Conservation (phyloP, 2,329 filamentous ascomycete genomes). For the Aspergillus terreus region DNA sequence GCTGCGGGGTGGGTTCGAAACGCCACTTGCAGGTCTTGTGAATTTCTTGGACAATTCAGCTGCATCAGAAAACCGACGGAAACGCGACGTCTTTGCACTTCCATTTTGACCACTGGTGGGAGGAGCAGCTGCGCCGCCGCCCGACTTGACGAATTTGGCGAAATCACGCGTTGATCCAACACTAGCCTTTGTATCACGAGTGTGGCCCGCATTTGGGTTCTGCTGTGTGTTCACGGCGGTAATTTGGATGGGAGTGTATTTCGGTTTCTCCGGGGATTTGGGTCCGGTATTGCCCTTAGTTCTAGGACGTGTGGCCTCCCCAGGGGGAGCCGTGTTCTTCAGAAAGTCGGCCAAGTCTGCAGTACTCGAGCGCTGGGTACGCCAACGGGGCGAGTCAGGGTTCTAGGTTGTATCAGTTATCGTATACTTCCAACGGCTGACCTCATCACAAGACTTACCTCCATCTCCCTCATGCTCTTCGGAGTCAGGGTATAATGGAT, state of each 20-base stretch:
- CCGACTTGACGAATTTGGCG: conserved; percentile 78
- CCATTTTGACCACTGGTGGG: conserved; percentile 8
- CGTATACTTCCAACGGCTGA: too few species aligned
- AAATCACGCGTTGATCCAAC: conserved; percentile 75
- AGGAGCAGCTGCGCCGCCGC: conserved; percentile 8
- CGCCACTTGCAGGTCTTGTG: conserved; percentile 12
- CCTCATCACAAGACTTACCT: conserved; percentile 51
- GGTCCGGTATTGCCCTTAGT: conserved; percentile 15
- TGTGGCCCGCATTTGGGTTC: conserved; percentile 35
- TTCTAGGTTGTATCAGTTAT: conserved; percentile 16
- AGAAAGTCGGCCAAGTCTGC: conserved; percentile 37
- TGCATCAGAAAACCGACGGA: conserved; percentile 15
- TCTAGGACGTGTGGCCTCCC: conserved; percentile 18
- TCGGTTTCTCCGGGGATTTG: conserved; percentile 22
- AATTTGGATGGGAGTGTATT: conserved; percentile 21
- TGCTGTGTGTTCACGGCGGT: conserved; percentile 12
- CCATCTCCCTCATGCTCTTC: conserved; percentile 71
- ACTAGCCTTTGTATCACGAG: conserved; percentile 70
- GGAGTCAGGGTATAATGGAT: conserved; percentile 80
- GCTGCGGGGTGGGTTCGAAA: conserved; percentile 17
- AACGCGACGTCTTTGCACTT: conserved; percentile 2
- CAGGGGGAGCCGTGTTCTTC: conserved; percentile 33
- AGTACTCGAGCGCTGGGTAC: conserved; percentile 30
- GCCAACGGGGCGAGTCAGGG: conserved; percentile 33
- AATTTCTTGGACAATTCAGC: conserved; percentile 14